Evolutionary conservation across 495 filamentous ascomycete genomes (phyloP), one percentile per base, ranked within the genome.

Genomic region (Neurospora sp.): DNA sequence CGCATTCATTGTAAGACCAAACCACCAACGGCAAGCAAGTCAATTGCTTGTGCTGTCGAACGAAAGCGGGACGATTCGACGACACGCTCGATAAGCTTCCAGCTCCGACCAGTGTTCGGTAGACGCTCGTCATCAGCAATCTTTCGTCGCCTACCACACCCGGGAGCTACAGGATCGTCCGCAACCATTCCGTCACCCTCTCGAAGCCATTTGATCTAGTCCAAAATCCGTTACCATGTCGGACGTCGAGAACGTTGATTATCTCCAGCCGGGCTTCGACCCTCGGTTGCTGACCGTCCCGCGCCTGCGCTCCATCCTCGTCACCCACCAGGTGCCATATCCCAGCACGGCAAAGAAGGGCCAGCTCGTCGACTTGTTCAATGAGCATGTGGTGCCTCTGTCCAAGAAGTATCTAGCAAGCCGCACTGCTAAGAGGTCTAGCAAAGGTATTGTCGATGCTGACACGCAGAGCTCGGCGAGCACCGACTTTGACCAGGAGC

Each of bases 201-300:
- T 54, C 21, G 11, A 54, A 54, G 11, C 21, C 13, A 11, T 54
- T 24, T 28, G 5, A 39, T 66, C 59, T 72, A 39, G n/a, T 45
- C n/a, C n/a, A n/a, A 10, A 24, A 28, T 15, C 5, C 43, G 36
- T 70, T 77, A 86, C 54, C 78, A 92, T 92, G 90, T 88, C 87
- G 39, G 84, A 86, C 76, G 74, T 83, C 31, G 93, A 94, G 76
- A 89, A 87, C 73, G 80, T 90, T 70, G 91, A 94, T 72, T 99
- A 98, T 79, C 88, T 98, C 42, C 88, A 92, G 72, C 83, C 91
- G 24, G 92, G 88, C 75, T 98, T 97, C 81, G 94, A 98, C 78
- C 91, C 96, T 36, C 84, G 85, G 74, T 89, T 88, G 71, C 86
- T 98, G 71, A 98, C 93, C 6, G 89, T 97, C 37, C 93, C 95